These are phyloP conservation scores for Hamigera avellanea DNA, from an alignment of 495 filamentous ascomycete genomes.

Conservation along the genomic window DNA sequence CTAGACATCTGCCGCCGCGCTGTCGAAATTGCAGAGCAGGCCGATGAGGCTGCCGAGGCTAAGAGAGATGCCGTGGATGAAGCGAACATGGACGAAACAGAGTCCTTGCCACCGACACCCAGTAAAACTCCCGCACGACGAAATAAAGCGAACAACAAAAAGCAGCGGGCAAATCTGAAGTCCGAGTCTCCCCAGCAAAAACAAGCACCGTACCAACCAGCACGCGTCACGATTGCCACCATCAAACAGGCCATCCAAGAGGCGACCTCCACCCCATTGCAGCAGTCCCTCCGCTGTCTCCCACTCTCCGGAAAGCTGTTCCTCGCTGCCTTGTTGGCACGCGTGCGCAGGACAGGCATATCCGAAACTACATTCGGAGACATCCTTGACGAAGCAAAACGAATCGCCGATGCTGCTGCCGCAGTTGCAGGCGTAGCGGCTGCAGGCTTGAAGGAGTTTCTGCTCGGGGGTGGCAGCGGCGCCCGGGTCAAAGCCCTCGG, in stretches of 20 bases:
- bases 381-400: conserved; percentile 78
- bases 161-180: neutral
- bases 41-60: conserved; percentile 29
- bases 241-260: conserved; percentile 92
- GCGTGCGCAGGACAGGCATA: conserved; percentile 72
- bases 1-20: conserved; percentile 93
- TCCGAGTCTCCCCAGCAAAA: conserved; percentile 1
- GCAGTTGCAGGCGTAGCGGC: conserved; percentile 32
- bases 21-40: conserved; percentile 86
- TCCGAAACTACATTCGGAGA: conserved; percentile 84
- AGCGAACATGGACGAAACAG: conserved; percentile 17
- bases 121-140: conserved; percentile 30
- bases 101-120: conserved; percentile 32
- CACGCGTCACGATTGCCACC: conserved; percentile 75
- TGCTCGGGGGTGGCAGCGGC: conserved; percentile 28
- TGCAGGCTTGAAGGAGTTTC: conserved; percentile 27
- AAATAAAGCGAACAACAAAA: conserved; percentile 14
- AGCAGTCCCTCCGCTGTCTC: conserved; percentile 71
- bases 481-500: conserved; percentile 57
- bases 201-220: conserved; percentile 22
- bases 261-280: conserved; percentile 82
- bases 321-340: conserved; percentile 65
- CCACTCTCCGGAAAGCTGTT: conserved; percentile 77
- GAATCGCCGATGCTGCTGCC: conserved; percentile 49
- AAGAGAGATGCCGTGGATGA: conserved; percentile 8